phyloP scores from a whole-genome alignment of 2,329 filamentous ascomycete species.

The Escovopsis sp. region DNA sequence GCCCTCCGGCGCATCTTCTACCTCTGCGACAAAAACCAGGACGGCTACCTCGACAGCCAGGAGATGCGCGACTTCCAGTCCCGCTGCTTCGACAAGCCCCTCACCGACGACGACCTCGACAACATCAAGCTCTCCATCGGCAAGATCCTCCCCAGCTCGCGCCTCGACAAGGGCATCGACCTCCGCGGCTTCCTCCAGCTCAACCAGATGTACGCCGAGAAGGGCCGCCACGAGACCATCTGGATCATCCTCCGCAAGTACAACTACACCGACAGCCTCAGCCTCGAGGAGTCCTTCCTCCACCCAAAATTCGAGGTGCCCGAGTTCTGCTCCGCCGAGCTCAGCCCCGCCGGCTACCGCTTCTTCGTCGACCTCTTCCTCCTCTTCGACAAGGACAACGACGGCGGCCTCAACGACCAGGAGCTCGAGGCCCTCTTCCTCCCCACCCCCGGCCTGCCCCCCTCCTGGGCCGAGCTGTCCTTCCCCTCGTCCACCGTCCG shows the following conservation, averaged over 20 bases:
- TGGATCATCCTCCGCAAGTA: constrained; percentile 95
- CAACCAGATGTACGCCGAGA: constrained; percentile 93
- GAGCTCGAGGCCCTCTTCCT: constrained; percentile 81
- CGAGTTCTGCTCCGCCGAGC: constrained; percentile 78
- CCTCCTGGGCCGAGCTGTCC: constrained; percentile 72
- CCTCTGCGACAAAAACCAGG: constrained; percentile 89
- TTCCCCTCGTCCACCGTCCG: constrained; percentile 91
- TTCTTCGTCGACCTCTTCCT: constrained; percentile 97
- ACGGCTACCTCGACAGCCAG: constrained; percentile 76
- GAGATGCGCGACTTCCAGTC: constrained; percentile 85
- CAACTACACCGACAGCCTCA: constrained; percentile 90
- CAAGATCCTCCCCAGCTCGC: constrained; percentile 47
- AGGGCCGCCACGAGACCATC: constrained; percentile 92
- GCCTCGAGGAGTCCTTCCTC: constrained; percentile 77
- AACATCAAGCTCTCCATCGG: constrained; percentile 84
- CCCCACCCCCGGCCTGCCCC: constrained; percentile 76
- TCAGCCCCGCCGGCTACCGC: constrained; percentile 85
- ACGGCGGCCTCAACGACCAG: constrained; percentile 75
- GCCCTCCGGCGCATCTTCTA: constrained; percentile 88
- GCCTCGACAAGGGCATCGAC: constrained; percentile 58
- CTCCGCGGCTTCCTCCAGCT: constrained; percentile 72
- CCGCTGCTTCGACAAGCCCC: constrained; percentile 79
- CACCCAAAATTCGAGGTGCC: constrained; percentile 91
- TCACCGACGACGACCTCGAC: constrained; percentile 65
- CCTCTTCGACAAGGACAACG: constrained; percentile 92